Conservation (phyloP, 805 yeast species). For the Torulaspora quercuum region DNA sequence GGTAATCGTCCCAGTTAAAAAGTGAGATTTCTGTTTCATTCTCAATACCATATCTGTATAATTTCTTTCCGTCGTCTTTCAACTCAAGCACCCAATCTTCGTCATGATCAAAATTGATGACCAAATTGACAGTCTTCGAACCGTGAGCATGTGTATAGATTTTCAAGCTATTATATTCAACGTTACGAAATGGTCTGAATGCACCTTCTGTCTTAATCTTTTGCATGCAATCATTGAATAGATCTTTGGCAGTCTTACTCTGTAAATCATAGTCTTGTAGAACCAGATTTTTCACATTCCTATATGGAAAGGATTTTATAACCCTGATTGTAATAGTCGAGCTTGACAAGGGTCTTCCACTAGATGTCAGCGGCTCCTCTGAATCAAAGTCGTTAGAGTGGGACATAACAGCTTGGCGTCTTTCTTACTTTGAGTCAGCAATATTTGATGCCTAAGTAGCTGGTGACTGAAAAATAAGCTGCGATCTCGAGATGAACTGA, state of each 20-base stretch:
- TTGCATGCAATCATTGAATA: conserved; percentile 51
- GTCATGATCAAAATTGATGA: conserved; percentile 82
- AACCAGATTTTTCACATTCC: conserved; percentile 78
- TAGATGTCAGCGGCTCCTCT: conserved; percentile 77
- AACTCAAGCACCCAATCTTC: conserved; percentile 60
- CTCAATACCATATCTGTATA: conserved; percentile 54
- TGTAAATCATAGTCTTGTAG: conserved; percentile 68
- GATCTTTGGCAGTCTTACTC: conserved; percentile 58
- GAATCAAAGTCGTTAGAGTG: conserved; percentile 35
- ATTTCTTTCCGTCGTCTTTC: conserved; percentile 39
- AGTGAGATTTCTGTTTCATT: conserved; percentile 91
- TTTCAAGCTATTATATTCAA: conserved; percentile 70
- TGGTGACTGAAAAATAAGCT: too few relatives aligned
- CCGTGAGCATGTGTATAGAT: conserved; percentile 94
- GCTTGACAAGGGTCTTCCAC: conserved; percentile 60
- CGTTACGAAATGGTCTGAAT: conserved; percentile 78
- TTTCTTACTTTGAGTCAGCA: too few relatives aligned
- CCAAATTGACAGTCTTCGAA: conserved; percentile 86
- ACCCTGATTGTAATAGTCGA: conserved; percentile 82
- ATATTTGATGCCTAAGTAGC: too few relatives aligned
- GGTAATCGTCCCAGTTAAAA: conserved; percentile 68
- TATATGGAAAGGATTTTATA: conserved; percentile 85
- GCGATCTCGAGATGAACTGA: too few relatives aligned
- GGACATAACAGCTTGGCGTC: conserved; percentile 17
- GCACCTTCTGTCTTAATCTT: conserved; percentile 57